Percentiles rank a stretch among this genome's conserved stretches.
phyloP scores from a whole-genome alignment of 495 filamentous ascomycete genomes.

The Tuber brumale region DNA sequence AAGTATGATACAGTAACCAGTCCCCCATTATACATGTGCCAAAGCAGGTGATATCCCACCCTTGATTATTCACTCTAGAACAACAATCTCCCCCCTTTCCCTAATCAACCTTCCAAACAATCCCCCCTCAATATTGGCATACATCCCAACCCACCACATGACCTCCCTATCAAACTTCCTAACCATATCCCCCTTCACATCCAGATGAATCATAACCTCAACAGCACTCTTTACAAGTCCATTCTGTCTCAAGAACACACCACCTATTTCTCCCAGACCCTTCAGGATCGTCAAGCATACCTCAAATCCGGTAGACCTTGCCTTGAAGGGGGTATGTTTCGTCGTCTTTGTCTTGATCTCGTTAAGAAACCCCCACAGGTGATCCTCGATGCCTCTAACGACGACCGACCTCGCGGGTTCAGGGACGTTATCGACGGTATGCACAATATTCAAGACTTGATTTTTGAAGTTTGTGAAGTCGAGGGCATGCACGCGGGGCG shows the following conservation, averaged over 20 bases:
- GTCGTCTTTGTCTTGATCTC: background rate
- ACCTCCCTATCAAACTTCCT: background rate
- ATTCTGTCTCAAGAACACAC: slow-evolving; percentile 1
- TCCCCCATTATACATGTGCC: background rate
- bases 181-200: background rate
- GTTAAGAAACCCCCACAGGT: background rate
- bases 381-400: background rate
- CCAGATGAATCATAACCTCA: background rate
- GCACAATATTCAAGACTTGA: background rate
- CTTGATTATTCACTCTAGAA: background rate
- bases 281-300: background rate
- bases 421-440: background rate
- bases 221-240: background rate
- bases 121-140: background rate
- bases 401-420: background rate
- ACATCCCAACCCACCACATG: slow-evolving; percentile 3
- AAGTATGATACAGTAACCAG: background rate
- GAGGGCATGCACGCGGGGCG: background rate
- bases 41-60: background rate
- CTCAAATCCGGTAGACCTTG: background rate
- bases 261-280: background rate
- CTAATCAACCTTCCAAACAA: background rate
- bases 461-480: background rate
- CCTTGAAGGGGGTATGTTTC: background rate
- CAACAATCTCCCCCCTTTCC: background rate